phyloP scores from a whole-genome alignment of 2,329 filamentous ascomycete genomes.

The Capronia americana region DNA sequence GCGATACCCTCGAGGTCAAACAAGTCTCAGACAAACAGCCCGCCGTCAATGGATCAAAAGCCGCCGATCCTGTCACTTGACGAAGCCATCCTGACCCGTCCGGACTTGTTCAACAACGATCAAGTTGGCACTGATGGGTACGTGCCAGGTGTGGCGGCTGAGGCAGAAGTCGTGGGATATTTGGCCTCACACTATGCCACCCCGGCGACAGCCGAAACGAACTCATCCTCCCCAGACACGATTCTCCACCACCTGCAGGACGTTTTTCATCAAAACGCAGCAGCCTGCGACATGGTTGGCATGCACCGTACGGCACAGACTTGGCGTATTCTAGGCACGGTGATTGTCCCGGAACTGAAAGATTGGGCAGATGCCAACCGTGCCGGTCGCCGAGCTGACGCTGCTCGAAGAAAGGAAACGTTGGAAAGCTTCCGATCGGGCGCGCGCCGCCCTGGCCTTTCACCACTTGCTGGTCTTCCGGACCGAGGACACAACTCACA shows the following conservation, averaged over 20 bases:
- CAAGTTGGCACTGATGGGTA: conserved; percentile 59
- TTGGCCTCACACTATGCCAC: conserved; percentile 53
- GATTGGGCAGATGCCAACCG: conserved; percentile 47
- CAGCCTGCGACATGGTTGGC: conserved; percentile 58
- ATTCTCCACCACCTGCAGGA: conserved; percentile 47
- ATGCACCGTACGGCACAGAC: conserved; percentile 62
- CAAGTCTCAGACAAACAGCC: conserved; percentile 62
- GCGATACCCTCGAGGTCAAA: conserved; percentile 55
- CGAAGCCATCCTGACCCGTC: conserved; percentile 52
- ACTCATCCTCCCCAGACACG: conserved; percentile 39
- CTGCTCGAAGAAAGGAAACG: conserved; percentile 27
- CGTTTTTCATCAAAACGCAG: conserved; percentile 61
- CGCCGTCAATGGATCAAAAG: conserved; percentile 56
- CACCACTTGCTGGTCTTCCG: conserved; percentile 30
- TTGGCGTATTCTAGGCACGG: conserved; percentile 63
- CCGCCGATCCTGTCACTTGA: conserved; percentile 59
- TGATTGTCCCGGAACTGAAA: conserved; percentile 58
- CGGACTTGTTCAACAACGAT: conserved; percentile 42
- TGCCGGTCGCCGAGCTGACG: conserved; percentile 43
- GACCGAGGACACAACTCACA: conserved; percentile 25
- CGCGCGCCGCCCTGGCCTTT: conserved; percentile 18
- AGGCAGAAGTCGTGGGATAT: conserved; percentile 50
- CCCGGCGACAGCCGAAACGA: conserved; percentile 44
- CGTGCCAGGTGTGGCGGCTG: conserved; percentile 55
- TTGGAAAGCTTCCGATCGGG: conserved; percentile 30